Conservation (phyloP, 495 filamentous ascomycete genomes). For the Tuber microsphaerosporum region DNA sequence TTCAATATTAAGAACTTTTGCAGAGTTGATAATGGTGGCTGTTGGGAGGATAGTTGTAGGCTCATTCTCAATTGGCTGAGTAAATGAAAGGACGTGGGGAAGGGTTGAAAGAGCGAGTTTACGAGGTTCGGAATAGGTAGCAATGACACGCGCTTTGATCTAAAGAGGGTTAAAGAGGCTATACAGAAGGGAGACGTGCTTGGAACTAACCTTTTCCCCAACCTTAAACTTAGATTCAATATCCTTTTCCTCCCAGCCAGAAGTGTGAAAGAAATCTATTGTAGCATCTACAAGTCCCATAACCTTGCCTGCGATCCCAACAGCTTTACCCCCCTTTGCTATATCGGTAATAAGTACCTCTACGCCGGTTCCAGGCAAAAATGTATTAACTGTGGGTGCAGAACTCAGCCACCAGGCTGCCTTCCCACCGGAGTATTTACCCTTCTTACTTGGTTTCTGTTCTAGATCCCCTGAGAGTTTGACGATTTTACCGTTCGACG, state of each 20-base stretch:
- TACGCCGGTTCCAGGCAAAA: conserved; percentile 80
- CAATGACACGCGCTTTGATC: conserved; percentile 77
- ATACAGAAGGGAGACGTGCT: neutral
- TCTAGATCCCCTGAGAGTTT: conserved; percentile 72
- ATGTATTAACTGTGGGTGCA: conserved; percentile 81
- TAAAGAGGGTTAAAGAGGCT: conserved; percentile 13
- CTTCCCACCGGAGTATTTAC: conserved; percentile 48
- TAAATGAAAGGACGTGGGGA: conserved; percentile 68
- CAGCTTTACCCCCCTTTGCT: conserved; percentile 45
- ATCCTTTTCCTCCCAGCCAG: conserved; percentile 55
- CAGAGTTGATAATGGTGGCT: conserved; percentile 67
- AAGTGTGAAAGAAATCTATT: conserved; percentile 74
- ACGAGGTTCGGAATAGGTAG: conserved; percentile 68
- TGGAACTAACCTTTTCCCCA: conserved; percentile 55
- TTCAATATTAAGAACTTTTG: conserved; percentile 69
- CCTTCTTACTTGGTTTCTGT: conserved; percentile 56
- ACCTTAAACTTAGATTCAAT: conserved; percentile 65
- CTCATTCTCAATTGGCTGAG: conserved; percentile 46
- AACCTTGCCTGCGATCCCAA: conserved; percentile 61
- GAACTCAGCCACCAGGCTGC: conserved; percentile 60
- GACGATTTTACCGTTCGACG: conserved; percentile 68
- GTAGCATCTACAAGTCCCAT: conserved; percentile 88
- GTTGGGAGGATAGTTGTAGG: conserved; percentile 52
- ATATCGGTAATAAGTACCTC: conserved; percentile 77
- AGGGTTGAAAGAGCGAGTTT: conserved; percentile 82